Conservation (phyloP, 352 stramenopile genomes). For the Globisporangium nagaii region DNA sequence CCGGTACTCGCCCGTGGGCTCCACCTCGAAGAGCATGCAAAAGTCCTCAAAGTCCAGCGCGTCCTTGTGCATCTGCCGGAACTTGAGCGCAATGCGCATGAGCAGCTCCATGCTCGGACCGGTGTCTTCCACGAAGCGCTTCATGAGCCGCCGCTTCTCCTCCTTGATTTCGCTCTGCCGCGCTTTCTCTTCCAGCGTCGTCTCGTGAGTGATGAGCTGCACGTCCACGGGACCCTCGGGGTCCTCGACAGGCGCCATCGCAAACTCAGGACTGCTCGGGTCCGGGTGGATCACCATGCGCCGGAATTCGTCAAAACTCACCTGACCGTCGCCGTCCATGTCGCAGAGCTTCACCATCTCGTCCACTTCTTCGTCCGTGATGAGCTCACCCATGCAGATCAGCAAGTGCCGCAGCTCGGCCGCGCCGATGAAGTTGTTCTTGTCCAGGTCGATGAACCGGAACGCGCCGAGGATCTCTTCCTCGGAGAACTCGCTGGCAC, state of each 20-base stretch:
- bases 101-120: constrained; percentile 59
- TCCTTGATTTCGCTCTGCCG: constrained; percentile 55
- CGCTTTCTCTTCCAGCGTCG: constrained; percentile 46
- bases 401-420: constrained; percentile 91
- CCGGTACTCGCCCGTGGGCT: constrained; percentile 87
- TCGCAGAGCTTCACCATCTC: constrained; percentile 93
- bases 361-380: constrained; percentile 93
- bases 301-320: constrained; percentile 90
- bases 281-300: constrained; percentile 89
- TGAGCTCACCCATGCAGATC: constrained; percentile 94
- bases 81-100: constrained; percentile 50
- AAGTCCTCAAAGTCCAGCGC: constrained; percentile 73
- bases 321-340: constrained; percentile 89
- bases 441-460: constrained; percentile 91
- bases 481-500: constrained; percentile 83
- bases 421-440: constrained; percentile 91
- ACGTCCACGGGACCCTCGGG: constrained; percentile 18
- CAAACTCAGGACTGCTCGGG: constrained; percentile 77
- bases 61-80: constrained; percentile 51
- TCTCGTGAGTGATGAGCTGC: constrained; percentile 23
- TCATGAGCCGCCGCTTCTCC: constrained; percentile 68
- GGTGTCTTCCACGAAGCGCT: constrained; percentile 63
- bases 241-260: constrained; percentile 22
- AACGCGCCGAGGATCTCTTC: constrained; percentile 91
- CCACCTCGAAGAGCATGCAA: constrained; percentile 79